Conservation (phyloP, 78 protist genomes). For the Andalucia godoyi region DNA sequence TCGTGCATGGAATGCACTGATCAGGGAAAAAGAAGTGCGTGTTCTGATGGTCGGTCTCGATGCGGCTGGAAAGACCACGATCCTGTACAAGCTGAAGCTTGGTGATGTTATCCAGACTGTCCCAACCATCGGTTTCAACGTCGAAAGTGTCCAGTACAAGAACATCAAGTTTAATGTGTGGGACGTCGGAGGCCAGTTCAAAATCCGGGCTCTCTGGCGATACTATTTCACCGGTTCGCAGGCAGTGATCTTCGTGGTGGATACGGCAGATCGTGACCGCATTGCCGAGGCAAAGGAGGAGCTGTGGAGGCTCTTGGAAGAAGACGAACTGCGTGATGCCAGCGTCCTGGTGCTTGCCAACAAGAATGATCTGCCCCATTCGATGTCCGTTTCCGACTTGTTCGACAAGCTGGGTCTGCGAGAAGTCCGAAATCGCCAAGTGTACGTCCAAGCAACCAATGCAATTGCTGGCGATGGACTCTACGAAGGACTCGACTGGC, state of each 20-base stretch:
- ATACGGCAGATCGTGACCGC: slow-evolving; percentile 80
- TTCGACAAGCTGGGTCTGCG: slow-evolving; percentile 6
- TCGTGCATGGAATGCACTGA: too few relatives aligned
- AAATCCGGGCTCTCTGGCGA: slow-evolving; percentile 30
- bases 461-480: slow-evolving; percentile 59
- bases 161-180: not conserved
- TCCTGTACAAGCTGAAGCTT: slow-evolving; percentile 53
- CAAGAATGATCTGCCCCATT: slow-evolving; percentile 57
- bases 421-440: slow-evolving; percentile 9
- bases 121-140: slow-evolving; percentile 69
- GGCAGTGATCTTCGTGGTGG: slow-evolving; percentile 86
- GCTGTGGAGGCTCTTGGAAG: slow-evolving; percentile 56
- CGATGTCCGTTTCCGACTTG: slow-evolving; percentile 6
- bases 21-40: slow-evolving; percentile 13
- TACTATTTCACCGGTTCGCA: slow-evolving; percentile 28
- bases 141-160: slow-evolving; percentile 30
- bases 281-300: slow-evolving; percentile 67
- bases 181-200: slow-evolving; percentile 43
- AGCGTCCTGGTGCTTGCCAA: slow-evolving; percentile 69
- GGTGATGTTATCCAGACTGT: slow-evolving; percentile 49
- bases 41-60: slow-evolving; percentile 35
- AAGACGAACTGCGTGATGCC: slow-evolving; percentile 65
- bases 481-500: slow-evolving; percentile 79
- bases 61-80: slow-evolving; percentile 59
- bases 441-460: slow-evolving; percentile 54